Conservation (phyloP, 345 rosid genomes). For the Eucalyptus erythrocorys region DNA sequence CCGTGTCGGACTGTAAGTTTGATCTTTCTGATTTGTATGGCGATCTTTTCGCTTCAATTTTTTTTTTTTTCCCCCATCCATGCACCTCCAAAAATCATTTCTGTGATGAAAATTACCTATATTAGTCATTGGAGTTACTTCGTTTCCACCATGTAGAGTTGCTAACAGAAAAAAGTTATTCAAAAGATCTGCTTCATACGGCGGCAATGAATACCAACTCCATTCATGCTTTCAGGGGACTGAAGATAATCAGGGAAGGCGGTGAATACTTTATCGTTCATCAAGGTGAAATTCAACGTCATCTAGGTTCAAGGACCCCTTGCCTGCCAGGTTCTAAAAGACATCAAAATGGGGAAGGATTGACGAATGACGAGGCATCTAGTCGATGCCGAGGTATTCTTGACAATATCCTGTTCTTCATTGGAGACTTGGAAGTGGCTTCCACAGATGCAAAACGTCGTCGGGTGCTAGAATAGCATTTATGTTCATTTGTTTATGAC, state of each 20-base stretch:
- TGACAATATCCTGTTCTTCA: constrained; percentile 38
- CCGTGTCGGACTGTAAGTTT: constrained; percentile 43
- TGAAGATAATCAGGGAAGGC: constrained; percentile 51
- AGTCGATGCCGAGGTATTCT: constrained; percentile 9
- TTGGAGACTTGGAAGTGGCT: constrained; percentile 53
- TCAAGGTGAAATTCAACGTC: constrained; percentile 41
- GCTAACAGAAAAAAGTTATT: neutral
- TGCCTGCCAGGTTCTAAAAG: neutral
- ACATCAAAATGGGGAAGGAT: neutral
- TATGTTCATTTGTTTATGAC: neutral
- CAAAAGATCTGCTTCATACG: neutral
- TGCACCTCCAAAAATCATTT: neutral
- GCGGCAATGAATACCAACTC: neutral
- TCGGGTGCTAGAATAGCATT: neutral
- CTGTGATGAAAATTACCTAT: neutral
- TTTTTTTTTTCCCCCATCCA: neutral
- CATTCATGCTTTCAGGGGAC: constrained; percentile 20
- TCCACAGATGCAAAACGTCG: constrained; percentile 22
- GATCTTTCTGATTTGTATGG: neutral
- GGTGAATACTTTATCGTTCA: constrained; percentile 34
- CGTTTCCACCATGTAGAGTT: neutral
- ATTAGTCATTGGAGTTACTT: neutral
- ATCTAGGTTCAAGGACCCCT: constrained; percentile 27
- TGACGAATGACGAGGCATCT: constrained; percentile 5
- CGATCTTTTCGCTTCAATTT: neutral